These are phyloP conservation scores for Vitis hybrid DNA, from an alignment of 177 flowering plant genomes.

Conservation along the genomic window DNA sequence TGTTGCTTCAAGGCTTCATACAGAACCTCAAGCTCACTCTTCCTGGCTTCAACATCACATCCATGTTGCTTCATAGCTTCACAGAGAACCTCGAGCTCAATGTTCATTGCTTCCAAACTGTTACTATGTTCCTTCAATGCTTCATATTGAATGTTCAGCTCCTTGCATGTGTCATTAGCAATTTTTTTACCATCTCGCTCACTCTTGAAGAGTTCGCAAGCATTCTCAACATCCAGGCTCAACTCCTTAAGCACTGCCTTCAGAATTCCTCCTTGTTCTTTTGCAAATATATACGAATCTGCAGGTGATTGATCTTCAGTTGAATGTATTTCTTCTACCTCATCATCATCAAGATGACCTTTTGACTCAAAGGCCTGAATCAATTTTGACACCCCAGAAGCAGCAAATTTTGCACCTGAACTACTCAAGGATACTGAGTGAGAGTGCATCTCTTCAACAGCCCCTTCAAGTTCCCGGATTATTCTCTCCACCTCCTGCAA, in stretches of 20 bases:
- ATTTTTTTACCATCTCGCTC: conserved; percentile 31
- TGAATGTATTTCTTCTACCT: conserved; percentile 28
- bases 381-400: conserved; percentile 66
- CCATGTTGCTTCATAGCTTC: conserved; percentile 49
- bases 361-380: conserved; percentile 93
- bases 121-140: conserved; percentile 29
- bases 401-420: conserved; percentile 37
- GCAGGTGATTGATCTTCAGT: conserved; percentile 31
- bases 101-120: conserved; percentile 37
- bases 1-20: conserved; percentile 33
- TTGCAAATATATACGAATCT: conserved; percentile 39
- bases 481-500: conserved; percentile 51
- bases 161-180: conserved; percentile 30
- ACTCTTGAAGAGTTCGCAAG: conserved; percentile 29
- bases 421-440: conserved; percentile 42
- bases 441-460: conserved; percentile 54
- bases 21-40: conserved; percentile 32
- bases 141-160: conserved; percentile 29
- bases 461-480: conserved; percentile 65
- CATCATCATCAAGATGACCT: conserved; percentile 51
- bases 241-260: conserved; percentile 48
- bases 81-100: conserved; percentile 54
- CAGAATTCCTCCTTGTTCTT: conserved; percentile 42
- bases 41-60: conserved; percentile 24
- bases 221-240: conserved; percentile 41